These are phyloP conservation scores for Gossypium thurberi DNA, from an alignment of 345 rosid species.

Conservation along the genomic window DNA sequence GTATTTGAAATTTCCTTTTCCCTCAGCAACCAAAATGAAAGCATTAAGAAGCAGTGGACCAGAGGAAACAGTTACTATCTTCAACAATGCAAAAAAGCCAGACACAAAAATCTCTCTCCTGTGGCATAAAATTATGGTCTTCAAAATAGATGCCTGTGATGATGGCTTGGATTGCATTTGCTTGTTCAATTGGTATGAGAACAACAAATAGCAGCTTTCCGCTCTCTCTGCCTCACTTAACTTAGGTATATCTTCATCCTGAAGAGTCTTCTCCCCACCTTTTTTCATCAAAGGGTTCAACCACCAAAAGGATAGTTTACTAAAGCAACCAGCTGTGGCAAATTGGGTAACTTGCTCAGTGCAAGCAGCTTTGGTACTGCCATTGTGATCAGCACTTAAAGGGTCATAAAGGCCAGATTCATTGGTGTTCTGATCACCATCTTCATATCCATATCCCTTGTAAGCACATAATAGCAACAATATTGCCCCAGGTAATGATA, in stretches of 20 bases:
- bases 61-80: not conserved
- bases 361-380: not conserved
- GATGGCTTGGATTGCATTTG: not conserved
- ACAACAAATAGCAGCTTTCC: not conserved
- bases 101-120: not conserved
- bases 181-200: not conserved
- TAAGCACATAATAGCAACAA: not conserved
- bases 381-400: not conserved
- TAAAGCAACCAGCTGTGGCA: not conserved
- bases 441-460: not conserved
- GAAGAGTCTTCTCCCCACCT: not conserved
- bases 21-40: not conserved
- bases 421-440: not conserved
- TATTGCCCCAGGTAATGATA: not conserved
- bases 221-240: not conserved
- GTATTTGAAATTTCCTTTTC: not conserved
- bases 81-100: not conserved
- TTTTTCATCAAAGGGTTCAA: not conserved
- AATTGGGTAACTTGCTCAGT: not conserved
- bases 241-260: not conserved
- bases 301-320: not conserved
- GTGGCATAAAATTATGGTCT: not conserved
- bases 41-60: not conserved
- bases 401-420: not conserved
- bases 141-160: not conserved